Evolutionary conservation across 75 land plant species (phyloP).

Genomic region (Cunninghamia lanceolata): DNA sequence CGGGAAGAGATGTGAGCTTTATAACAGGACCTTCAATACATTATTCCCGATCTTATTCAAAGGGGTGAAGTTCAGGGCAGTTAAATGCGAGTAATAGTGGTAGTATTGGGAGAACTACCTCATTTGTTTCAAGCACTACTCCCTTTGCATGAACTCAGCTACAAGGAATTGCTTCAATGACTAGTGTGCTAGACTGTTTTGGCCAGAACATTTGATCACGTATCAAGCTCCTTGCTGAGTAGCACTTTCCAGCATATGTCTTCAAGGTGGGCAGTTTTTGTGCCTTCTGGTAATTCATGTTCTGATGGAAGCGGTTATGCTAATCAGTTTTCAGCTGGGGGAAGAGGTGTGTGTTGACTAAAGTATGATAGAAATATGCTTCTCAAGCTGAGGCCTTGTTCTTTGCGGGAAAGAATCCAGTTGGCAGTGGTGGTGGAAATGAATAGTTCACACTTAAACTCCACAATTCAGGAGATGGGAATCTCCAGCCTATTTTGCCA

Average conservation of each 20-base stretch:
- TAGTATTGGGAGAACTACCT: background rate
- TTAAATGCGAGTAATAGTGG: background rate
- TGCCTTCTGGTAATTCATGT: background rate
- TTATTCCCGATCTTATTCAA: background rate
- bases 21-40: background rate
- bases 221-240: background rate
- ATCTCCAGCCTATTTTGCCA: too few relatives aligned
- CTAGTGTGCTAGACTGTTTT: background rate
- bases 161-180: background rate
- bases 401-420: background rate
- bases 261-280: background rate
- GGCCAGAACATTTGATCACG: background rate
- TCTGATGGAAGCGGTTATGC: background rate
- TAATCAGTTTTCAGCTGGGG: background rate
- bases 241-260: background rate
- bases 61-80: background rate
- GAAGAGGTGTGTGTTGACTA: background rate
- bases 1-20: background rate
- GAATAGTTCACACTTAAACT: background rate
- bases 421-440: background rate
- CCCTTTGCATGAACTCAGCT: background rate
- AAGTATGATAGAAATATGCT: background rate
- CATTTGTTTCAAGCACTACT: background rate
- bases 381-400: background rate
- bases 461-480: too few relatives aligned